Base-by-base conservation (phyloP, 1,284 basidiomycete genomes). In the Ustilago sp. region DNA sequence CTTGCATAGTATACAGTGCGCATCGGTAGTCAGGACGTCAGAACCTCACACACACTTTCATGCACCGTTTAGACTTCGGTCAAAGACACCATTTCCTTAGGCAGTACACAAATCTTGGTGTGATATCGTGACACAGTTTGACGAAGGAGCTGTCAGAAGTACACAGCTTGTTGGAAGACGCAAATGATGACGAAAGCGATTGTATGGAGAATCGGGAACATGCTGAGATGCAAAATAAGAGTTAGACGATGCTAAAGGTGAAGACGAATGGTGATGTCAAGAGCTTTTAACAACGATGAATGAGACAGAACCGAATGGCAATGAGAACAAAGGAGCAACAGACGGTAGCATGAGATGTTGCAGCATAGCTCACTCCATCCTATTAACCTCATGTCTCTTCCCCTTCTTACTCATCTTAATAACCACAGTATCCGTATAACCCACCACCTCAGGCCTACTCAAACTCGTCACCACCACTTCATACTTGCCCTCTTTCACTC, bases 341-440 rank as follows among this genome's bases (percentile, higher is more conserved):
- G 23, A 28, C 23, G 23, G 23, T 28, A 28, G 23, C 23, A 28
- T 11, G 38, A 39, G 11, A 39, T 39, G 38, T 39, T 9, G 15
- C 11, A 38, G 36, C 8, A 13, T 15, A 6, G 23, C n/a, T 31
- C 19, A 56, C 35, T 56, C 38, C 23, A 56, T 39, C 19, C 39
- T 56, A 19, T 28, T 41, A 39, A 55, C 36, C 51, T 41, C 59
- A 36, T 74, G 62, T 13, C 66, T 56, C 52, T 68, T 74, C 2
- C 39, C 62, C 56, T 63, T 63, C 45, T 71, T 71, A 1, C 31
- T 48, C 34, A 48, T 60, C 39, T 61, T 64, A 13, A 79, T 57
- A 4, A 72, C 66, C 32, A 79, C 76, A 9, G 74, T 76, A 52
- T 79, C 77, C 19, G 77, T 79, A 60, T 79, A 79, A 0, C 77